Evolutionary conservation across 176 grass and related monocot genomes (phyloP).

Genomic region (Oryza glumipatula): DNA sequence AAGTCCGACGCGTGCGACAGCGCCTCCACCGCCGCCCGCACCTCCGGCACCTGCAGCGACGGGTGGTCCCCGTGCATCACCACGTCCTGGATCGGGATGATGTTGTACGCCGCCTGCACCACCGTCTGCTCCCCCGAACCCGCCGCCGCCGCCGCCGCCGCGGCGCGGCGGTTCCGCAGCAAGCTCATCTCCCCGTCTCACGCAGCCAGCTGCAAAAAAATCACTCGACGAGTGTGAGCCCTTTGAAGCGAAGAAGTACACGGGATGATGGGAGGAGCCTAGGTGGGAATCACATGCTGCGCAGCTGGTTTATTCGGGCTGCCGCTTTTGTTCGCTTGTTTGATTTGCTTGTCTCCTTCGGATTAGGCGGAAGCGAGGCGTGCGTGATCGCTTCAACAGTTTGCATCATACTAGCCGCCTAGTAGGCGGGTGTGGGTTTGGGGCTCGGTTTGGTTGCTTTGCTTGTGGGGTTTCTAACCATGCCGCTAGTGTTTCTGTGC

Average conservation of each 20-base stretch:
- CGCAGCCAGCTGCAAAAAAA: slow-evolving; percentile 39
- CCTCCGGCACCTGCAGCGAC: slow-evolving; percentile 76
- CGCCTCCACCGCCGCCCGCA: slow-evolving; percentile 72
- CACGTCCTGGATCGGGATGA: slow-evolving; percentile 89
- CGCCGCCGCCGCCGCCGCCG: slow-evolving; percentile 12
- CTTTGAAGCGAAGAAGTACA: slow-evolving; percentile 1
- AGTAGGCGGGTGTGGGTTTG: background rate
- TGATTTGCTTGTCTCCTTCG: slow-evolving; percentile 12
- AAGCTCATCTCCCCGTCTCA: slow-evolving; percentile 47
- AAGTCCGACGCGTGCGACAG: slow-evolving; percentile 57
- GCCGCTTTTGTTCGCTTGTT: slow-evolving; percentile 1
- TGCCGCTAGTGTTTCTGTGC: slow-evolving; percentile 43
- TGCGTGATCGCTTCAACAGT: slow-evolving; percentile 18
- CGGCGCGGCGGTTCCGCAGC: slow-evolving; percentile 67
- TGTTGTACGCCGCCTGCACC: slow-evolving; percentile 70
- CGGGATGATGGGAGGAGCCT: background rate
- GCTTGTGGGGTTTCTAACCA: slow-evolving; percentile 46
- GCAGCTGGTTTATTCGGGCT: slow-evolving; percentile 1
- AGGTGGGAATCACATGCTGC: slow-evolving; percentile 40
- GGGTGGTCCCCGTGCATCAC: slow-evolving; percentile 61
- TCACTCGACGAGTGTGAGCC: background rate
- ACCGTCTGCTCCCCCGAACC: slow-evolving; percentile 7
- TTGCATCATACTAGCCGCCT: background rate
- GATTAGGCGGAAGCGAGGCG: background rate
- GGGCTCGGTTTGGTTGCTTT: slow-evolving; percentile 18